A percentile compares a stretch with the other conserved stretches of the same genome.
Evolutionary conservation across 768 basidiomycete species (phyloP).

Genomic region (Mycena haematopus): DNA sequence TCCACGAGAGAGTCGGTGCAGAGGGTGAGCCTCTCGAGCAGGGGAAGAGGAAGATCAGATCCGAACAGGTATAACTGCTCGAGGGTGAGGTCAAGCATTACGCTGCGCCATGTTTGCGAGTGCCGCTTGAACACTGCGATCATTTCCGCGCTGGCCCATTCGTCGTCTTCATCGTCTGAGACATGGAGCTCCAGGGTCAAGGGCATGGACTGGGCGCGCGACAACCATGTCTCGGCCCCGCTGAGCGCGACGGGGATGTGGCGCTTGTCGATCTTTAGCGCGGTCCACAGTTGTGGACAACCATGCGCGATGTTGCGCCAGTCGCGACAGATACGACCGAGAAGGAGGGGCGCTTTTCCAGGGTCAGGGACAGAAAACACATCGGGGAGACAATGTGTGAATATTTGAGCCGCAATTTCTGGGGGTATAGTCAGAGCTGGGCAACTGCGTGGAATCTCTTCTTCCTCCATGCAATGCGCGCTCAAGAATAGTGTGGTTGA

Average conservation of each 20-base stretch:
- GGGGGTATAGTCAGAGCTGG: not conserved
- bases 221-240: slow-evolving; percentile 15
- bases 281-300: slow-evolving; percentile 35
- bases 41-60: slow-evolving; percentile 5
- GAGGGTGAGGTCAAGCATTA: not conserved
- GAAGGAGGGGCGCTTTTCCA: slow-evolving; percentile 31
- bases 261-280: slow-evolving; percentile 29
- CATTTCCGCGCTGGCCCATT: not conserved
- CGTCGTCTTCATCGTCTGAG: not conserved
- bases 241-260: not conserved
- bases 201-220: slow-evolving; percentile 2
- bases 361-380: not conserved
- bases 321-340: slow-evolving; percentile 34
- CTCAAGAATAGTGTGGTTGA: too few species aligned
- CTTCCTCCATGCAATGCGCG: too few species aligned
- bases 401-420: slow-evolving; percentile 11
- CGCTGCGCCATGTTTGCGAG: slow-evolving; percentile 6
- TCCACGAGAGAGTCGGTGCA: not conserved
- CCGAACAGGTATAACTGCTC: not conserved
- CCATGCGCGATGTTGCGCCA: slow-evolving; percentile 33
- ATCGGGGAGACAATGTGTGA: slow-evolving; percentile 12
- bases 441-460: too few species aligned
- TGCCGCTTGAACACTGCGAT: not conserved
- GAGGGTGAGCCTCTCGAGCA: slow-evolving; percentile 6
- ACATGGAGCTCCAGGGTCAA: not conserved